Evolutionary conservation across 2,329 filamentous ascomycete species (phyloP).

Genomic region (Talaromyces sp.): DNA sequence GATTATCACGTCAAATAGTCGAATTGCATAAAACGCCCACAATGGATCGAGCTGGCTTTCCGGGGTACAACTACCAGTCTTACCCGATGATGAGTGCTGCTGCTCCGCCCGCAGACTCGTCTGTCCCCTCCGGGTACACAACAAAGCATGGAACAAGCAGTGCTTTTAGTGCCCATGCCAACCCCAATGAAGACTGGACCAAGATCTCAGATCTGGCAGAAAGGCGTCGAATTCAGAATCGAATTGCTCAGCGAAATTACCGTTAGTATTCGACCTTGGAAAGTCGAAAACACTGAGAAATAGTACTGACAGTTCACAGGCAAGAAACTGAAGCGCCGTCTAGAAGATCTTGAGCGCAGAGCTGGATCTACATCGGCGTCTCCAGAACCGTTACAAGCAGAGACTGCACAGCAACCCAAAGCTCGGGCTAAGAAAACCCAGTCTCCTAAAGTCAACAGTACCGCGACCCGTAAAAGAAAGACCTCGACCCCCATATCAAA

Average conservation of each 20-base stretch:
- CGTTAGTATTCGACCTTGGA: slow-evolving; percentile 53
- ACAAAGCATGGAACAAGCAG: slow-evolving; percentile 80
- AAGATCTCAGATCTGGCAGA: slow-evolving; percentile 97
- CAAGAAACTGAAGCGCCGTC: slow-evolving; percentile 65
- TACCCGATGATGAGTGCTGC: slow-evolving; percentile 3
- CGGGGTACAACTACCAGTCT: slow-evolving; percentile 2
- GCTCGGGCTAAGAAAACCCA: slow-evolving; percentile 23
- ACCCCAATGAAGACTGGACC: slow-evolving; percentile 97
- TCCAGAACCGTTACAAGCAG: slow-evolving; percentile 56
- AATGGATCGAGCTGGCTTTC: slow-evolving; percentile 12
- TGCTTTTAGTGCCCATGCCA: slow-evolving; percentile 89
- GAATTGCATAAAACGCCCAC: not conserved
- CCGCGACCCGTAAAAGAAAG: slow-evolving; percentile 18
- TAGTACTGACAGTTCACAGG: slow-evolving; percentile 36
- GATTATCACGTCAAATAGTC: not conserved
- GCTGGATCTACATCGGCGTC: slow-evolving; percentile 60
- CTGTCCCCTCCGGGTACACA: slow-evolving; percentile 47
- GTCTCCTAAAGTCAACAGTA: slow-evolving; percentile 20
- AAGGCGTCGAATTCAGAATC: slow-evolving; percentile 89
- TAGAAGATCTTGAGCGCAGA: slow-evolving; percentile 61
- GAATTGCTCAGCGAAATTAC: slow-evolving; percentile 96
- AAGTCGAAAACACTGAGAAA: not conserved
- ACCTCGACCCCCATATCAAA: slow-evolving; percentile 48
- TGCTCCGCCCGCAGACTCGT: slow-evolving; percentile 26
- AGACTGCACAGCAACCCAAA: slow-evolving; percentile 42